These are phyloP conservation scores for Paramecium tetraurelia DNA, from an alignment of 73 alveolate species.

Conservation along the genomic window DNA sequence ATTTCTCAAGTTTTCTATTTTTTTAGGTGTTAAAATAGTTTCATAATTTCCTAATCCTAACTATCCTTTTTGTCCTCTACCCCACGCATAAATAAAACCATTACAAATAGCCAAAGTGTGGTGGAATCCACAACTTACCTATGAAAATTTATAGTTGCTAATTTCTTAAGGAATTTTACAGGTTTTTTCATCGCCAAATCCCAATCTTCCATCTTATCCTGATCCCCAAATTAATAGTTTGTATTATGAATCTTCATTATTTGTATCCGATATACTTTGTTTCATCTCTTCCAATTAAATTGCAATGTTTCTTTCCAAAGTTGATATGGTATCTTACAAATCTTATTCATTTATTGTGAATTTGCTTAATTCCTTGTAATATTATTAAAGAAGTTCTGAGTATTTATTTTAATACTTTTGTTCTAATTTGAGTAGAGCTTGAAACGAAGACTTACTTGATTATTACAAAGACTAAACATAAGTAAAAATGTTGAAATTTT, in stretches of 20 bases:
- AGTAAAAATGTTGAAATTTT: not conserved
- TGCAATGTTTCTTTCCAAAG: not conserved
- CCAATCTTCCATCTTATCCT: slow-evolving; percentile 91
- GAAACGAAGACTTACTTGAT: not conserved
- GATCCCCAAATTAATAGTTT: slow-evolving; percentile 80
- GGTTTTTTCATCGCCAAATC: slow-evolving; percentile 68
- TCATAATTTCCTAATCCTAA: not conserved
- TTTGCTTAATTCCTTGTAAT: not conserved
- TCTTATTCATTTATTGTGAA: not conserved
- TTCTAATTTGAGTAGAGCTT: not conserved
- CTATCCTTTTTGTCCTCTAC: slow-evolving; percentile 91
- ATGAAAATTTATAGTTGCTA: not conserved
- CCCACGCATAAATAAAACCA: slow-evolving; percentile 89
- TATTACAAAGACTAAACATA: not conserved
- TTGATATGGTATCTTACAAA: not conserved
- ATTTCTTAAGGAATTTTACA: slow-evolving; percentile 39
- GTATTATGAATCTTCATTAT: not conserved
- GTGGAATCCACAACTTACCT: slow-evolving; percentile 84
- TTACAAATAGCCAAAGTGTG: slow-evolving; percentile 91
- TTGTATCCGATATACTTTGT: not conserved
- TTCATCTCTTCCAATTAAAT: not conserved
- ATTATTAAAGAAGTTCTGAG: not conserved
- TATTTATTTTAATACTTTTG: not conserved
- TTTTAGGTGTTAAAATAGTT: slow-evolving; percentile 54
- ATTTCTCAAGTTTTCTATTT: not conserved